phyloP scores from a whole-genome alignment of 176 grass and related monocot species.

The Hordeum vulgare region DNA sequence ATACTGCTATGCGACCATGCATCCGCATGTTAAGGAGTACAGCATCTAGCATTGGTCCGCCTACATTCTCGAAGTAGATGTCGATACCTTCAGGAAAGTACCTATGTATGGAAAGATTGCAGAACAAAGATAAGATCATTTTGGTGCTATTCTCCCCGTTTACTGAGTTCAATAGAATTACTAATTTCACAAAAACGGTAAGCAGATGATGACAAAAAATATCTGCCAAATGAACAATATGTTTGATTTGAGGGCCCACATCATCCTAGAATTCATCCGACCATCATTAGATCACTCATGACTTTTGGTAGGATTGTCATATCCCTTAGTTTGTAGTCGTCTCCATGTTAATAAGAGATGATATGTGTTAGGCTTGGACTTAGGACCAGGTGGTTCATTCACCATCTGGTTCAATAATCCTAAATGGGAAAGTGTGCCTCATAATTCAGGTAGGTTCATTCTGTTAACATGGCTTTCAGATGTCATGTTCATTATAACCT shows the following conservation, averaged over 20 bases:
- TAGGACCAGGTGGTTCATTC: too few relatives aligned
- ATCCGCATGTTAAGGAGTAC: conserved; percentile 54
- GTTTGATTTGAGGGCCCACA: too few relatives aligned
- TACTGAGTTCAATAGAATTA: background rate
- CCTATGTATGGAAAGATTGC: conserved; percentile 12
- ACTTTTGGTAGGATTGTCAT: too few relatives aligned
- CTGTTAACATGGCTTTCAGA: background rate
- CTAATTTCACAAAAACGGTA: background rate
- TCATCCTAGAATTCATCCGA: too few relatives aligned
- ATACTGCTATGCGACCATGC: conserved; percentile 48
- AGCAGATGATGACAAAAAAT: background rate
- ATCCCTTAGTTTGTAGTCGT: too few relatives aligned
- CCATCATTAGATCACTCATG: too few relatives aligned
- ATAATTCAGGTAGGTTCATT: background rate
- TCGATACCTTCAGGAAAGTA: conserved; percentile 68
- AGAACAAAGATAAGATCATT: background rate
- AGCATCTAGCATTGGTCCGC: conserved; percentile 54
- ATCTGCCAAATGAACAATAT: background rate
- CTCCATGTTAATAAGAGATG: too few relatives aligned
- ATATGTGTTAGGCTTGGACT: too few relatives aligned
- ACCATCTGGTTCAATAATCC: too few relatives aligned
- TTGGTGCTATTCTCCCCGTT: background rate
- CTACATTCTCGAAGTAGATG: conserved; percentile 70
- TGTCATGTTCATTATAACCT: background rate
- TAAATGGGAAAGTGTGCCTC: background rate